Evolutionary conservation across 148 eudicot genomes (phyloP).

Genomic region (Rhododendron griersonianum): DNA sequence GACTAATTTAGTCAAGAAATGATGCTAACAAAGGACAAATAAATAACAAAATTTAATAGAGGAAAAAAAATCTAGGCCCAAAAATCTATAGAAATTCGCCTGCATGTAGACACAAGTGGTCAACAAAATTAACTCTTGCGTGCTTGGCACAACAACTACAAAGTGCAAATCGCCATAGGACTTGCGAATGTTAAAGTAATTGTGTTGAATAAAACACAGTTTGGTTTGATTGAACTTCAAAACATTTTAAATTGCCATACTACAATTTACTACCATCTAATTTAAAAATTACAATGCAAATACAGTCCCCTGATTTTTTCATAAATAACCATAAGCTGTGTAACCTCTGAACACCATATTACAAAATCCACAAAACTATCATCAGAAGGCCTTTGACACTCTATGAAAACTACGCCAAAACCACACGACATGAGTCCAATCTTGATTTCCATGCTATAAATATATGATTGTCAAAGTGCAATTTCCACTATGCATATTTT

Average conservation of each 20-base stretch:
- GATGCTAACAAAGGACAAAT: not conserved
- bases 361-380: not conserved
- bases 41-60: not conserved
- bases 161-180: not conserved
- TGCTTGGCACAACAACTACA: not conserved
- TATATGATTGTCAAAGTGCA: not conserved
- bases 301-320: not conserved
- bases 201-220: not conserved
- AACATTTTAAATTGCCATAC: not conserved
- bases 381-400: not conserved
- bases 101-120: not conserved
- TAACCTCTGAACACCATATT: not conserved
- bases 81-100: not conserved
- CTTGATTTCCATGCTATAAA: not conserved
- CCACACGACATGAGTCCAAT: not conserved
- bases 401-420: not conserved
- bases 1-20: not conserved
- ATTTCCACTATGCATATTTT: not conserved
- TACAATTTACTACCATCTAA: not conserved
- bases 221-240: not conserved
- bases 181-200: not conserved
- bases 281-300: not conserved
- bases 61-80: not conserved
- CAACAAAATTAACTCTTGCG: not conserved
- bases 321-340: not conserved